phyloP scores from a whole-genome alignment of 2,329 filamentous ascomycete species.

The Daldinia sp. region DNA sequence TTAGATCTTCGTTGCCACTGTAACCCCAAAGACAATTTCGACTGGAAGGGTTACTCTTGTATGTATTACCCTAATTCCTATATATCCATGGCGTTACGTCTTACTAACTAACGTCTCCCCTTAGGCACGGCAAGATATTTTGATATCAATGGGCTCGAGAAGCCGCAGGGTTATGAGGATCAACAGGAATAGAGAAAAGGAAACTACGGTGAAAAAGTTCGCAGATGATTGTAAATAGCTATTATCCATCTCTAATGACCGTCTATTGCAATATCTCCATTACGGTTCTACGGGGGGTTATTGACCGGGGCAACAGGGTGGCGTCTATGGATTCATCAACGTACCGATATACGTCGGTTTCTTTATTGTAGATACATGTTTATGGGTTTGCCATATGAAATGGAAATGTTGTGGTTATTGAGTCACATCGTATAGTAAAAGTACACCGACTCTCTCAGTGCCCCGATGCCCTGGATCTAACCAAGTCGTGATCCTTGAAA shows the following conservation, averaged over 20 bases:
- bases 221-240: constrained; percentile 32
- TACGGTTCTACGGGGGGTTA: constrained; percentile 22
- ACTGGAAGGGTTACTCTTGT: constrained; percentile 99
- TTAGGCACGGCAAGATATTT: constrained; percentile 86
- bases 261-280: constrained; percentile 30
- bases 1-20: constrained; percentile 91
- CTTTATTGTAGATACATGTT: constrained; percentile 38
- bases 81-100: background rate
- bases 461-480: background rate
- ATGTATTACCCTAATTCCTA: constrained; percentile 50
- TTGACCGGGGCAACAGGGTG: constrained; percentile 35
- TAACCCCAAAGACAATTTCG: constrained; percentile 96
- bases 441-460: constrained; percentile 26
- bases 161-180: constrained; percentile 85
- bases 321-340: constrained; percentile 42
- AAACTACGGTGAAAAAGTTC: background rate
- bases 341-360: constrained; percentile 36
- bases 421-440: constrained; percentile 24
- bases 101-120: constrained; percentile 13
- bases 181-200: constrained; percentile 60
- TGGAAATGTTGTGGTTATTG: constrained; percentile 27
- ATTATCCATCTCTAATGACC: constrained; percentile 35
- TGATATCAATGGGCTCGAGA: constrained; percentile 80
- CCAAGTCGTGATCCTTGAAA: background rate
- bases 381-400: constrained; percentile 32